Conservation (phyloP, 192 early-diverging fungal species). For the Obelidium mucronatum region DNA sequence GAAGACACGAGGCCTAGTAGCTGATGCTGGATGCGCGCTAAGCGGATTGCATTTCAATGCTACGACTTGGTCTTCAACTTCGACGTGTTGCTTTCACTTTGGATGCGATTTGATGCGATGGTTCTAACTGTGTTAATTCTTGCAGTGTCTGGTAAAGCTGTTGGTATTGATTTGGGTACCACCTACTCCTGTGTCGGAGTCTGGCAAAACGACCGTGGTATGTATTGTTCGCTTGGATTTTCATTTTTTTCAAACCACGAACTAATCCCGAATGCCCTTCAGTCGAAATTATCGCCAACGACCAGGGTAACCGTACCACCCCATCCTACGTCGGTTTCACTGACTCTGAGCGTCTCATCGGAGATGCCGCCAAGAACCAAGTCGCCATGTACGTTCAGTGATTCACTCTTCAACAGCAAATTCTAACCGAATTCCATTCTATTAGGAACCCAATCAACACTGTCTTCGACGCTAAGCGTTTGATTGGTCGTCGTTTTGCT, state of each 20-base stretch:
- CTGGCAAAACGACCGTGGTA: slow-evolving; percentile 68
- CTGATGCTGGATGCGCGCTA: too few relatives aligned
- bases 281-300: slow-evolving; percentile 98
- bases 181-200: slow-evolving; percentile 88
- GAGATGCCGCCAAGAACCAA: slow-evolving; percentile 99
- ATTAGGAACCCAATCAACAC: slow-evolving; percentile 83
- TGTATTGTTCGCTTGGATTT: background rate
- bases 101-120: too few relatives aligned
- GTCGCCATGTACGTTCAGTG: slow-evolving; percentile 74
- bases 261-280: background rate
- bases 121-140: too few relatives aligned
- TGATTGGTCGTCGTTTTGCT: slow-evolving; percentile 93
- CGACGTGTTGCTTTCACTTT: too few relatives aligned
- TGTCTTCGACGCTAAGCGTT: slow-evolving; percentile 98
- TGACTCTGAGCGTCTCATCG: slow-evolving; percentile 97
- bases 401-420: background rate
- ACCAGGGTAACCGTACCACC: slow-evolving; percentile 99
- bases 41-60: too few relatives aligned
- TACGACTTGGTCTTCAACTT: too few relatives aligned
- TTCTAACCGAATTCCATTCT: background rate
- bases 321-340: slow-evolving; percentile 98
- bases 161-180: slow-evolving; percentile 98
- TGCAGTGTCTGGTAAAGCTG: slow-evolving; percentile 64
- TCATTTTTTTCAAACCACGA: slow-evolving; percentile 1
- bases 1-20: too few relatives aligned